Percentiles rank a stretch among this genome's conserved stretches.
These are phyloP conservation scores for Fusarium tanahbumbuense DNA, from an alignment of 2,329 filamentous ascomycete genomes.

Conservation along the genomic window DNA sequence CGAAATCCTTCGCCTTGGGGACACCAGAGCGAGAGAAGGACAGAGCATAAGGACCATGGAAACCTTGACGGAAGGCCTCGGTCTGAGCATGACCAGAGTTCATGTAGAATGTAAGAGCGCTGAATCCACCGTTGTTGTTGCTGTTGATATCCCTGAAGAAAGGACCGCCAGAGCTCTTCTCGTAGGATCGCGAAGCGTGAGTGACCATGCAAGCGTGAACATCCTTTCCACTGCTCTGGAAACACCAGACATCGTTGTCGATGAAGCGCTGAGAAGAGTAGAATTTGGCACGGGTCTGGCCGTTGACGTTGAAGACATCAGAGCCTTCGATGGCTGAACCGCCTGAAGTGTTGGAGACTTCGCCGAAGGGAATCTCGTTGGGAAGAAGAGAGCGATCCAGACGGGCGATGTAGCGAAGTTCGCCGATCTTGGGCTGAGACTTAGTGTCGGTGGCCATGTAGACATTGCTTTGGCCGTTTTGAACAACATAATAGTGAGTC, in stretches of 20 bases:
- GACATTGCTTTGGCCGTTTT: conserved; percentile 69
- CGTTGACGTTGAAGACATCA: conserved; percentile 68
- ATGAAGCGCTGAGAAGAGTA: conserved; percentile 77
- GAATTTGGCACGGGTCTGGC: conserved; percentile 76
- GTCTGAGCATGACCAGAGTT: conserved; percentile 74
- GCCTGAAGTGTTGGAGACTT: conserved; percentile 65
- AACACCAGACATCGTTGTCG: conserved; percentile 73
- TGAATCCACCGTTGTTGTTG: conserved; percentile 70
- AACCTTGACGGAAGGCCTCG: conserved; percentile 69
- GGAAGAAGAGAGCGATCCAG: conserved; percentile 64
- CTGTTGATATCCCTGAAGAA: conserved; percentile 75
- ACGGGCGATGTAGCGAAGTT: conserved; percentile 73
- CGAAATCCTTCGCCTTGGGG: conserved; percentile 59
- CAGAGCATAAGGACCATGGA: conserved; percentile 74
- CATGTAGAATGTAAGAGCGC: conserved; percentile 74
- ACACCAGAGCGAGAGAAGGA: conserved; percentile 69
- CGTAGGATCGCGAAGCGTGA: conserved; percentile 61
- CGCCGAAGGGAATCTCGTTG: conserved; percentile 64
- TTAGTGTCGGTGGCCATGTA: conserved; percentile 73
- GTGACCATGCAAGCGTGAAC: conserved; percentile 71
- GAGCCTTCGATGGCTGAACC: conserved; percentile 66
- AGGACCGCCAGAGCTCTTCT: conserved; percentile 73
- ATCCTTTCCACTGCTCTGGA: conserved; percentile 58
- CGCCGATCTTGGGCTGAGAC: conserved; percentile 65
- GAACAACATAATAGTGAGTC: conserved; percentile 73